Base-by-base conservation (phyloP, 2,329 filamentous ascomycete species). In the Penicillium sp. region DNA sequence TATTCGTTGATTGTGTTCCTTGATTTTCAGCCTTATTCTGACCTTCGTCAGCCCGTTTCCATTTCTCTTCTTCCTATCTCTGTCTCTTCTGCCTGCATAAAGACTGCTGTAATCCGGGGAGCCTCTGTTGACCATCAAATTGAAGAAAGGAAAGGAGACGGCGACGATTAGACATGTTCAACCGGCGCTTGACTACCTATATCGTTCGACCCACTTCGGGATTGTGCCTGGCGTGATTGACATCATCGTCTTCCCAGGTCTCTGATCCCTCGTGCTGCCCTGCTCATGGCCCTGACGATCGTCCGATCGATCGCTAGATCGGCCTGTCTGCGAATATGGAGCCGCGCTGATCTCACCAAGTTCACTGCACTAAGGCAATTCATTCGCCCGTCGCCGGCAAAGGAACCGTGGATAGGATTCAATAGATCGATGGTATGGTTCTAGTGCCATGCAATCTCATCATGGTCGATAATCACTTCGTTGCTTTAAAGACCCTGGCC, bases 261-360 rank as follows among this genome's bases (percentile, higher is more conserved):
- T 43, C 46, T 53, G 58, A 61, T 61, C 44, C 33, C 44, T 13
- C 40, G 28, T 33, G 30, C 20, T 25, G 8, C 13, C 13, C 35
- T 28, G 30, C 43, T 44, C 35, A 18, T 48, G 50, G 48, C 28
- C 48, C 50, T 50, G 44, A 36, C 40, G 54, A 61, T 59, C 52
- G 56, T 36, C 44, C 43, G 38, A 55, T 58, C 45, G 45, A 20
- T 10, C 30, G 4, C 4, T 14, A 33, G 30, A 33, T 33, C 30
- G 30, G 30, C 30, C 30, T n/a, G 10, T 5, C 10, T 28, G 7
- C n/a, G 30, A 13, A 38, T 44, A 18, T 20, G 31, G 35, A 13
- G 30, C 30, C 30, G 30, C 31, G 58, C 51, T n/a, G 48, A 56
- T 54, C 48, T 27, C 20, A 36, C 20, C 38, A 33, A 10, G 18